Evolutionary conservation across 495 filamentous ascomycete genomes (phyloP), one percentile per base, ranked within the genome.

Genomic region (Daldinia grandis): DNA sequence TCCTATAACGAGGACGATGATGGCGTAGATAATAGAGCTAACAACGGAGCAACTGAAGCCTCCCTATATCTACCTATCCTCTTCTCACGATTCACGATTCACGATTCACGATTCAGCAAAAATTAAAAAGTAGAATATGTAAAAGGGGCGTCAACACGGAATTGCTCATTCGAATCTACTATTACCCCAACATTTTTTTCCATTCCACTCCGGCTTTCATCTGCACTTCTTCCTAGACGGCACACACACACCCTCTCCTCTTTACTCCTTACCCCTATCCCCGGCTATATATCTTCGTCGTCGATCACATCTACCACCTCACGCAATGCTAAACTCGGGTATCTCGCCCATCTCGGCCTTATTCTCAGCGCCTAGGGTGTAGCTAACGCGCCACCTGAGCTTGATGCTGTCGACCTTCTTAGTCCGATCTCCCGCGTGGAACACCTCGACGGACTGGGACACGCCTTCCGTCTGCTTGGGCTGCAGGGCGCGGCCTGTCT

Each of bases 261-360:
- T 24, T 14, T n/a, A 1, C 54, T 17, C 56, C 25, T 10, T 33
- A 14, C 42, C 33, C 10, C 33, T 30, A 6, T 42, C 19, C 6
- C 21, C n/a, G 4, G 24, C n/a, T 31, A 42, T 15, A 1, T 4
- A 35, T 14, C 33, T 12, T 35, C 33, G 14, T 14, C 33, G 10
- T 14, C 12, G 33, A 35, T 38, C 12, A 24, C 1, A 40, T 5
- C 31, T 6, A n/a, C 47, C 25, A 7, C 5, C 30, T 65, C 56
- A 80, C 61, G 90, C 85, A 78, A 98, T 86, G 3, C 91, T 91
- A 76, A 99, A 87, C 60, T 91, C 85, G n/a, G 89, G 86, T 62
- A 98, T 91, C 84, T 97, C 93, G 17, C 95, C 95, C 80, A 92
- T 93, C 81, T 98, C 94, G 62, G 85, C 88, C 73, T 85, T 78